phyloP scores from a whole-genome alignment of 345 rosid genomes.

The Euclidium syriacum region DNA sequence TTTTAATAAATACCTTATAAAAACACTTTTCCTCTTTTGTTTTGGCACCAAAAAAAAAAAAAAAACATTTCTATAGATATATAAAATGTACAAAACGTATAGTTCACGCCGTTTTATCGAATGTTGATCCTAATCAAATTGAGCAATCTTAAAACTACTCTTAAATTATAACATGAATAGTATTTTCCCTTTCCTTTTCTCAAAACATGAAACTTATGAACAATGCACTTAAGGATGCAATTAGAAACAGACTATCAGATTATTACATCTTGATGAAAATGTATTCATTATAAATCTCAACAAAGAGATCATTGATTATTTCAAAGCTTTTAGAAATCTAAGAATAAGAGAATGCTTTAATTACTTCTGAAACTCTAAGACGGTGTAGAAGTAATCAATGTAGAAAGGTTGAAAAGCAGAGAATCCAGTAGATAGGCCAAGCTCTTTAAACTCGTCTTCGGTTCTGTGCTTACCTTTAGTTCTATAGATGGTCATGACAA shows the following conservation, averaged over 20 bases:
- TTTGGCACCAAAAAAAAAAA: too few species aligned
- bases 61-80: too few species aligned
- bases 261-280: slow-evolving; percentile 1
- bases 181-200: not conserved
- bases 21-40: too few species aligned
- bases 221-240: not conserved
- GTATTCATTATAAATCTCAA: not conserved
- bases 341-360: not conserved
- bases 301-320: not conserved
- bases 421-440: slow-evolving; percentile 67
- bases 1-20: too few species aligned
- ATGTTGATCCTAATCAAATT: too few species aligned
- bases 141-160: not conserved
- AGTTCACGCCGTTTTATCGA: too few species aligned
- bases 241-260: not conserved
- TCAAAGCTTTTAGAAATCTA: not conserved
- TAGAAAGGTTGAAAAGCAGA: slow-evolving; percentile 41
- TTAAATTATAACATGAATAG: not conserved
- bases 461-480: slow-evolving; percentile 82
- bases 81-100: too few species aligned
- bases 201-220: not conserved
- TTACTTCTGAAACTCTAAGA: slow-evolving; percentile 76
- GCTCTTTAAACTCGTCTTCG: slow-evolving; percentile 55
- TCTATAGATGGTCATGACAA: slow-evolving; percentile 75
- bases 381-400: slow-evolving; percentile 58